A percentile compares a stretch with the other conserved stretches of the same genome.
Evolutionary conservation across 495 filamentous ascomycete genomes (phyloP).

Genomic region (Aspergillus sclerotioniger): DNA sequence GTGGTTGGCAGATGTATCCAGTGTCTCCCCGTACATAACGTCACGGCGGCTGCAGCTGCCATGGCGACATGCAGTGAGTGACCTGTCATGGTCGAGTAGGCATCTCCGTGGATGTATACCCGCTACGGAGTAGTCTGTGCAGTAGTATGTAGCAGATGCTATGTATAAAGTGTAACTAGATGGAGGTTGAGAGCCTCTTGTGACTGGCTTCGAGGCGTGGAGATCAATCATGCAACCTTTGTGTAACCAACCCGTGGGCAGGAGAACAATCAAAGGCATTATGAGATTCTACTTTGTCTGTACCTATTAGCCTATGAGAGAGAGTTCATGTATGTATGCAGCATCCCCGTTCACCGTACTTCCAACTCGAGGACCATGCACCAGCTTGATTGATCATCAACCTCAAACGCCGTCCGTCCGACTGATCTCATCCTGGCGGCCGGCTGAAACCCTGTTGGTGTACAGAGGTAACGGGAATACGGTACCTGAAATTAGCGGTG

Average conservation of each 20-base stretch:
- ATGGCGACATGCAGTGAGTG: neutral
- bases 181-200: neutral
- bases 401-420: neutral
- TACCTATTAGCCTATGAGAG: too few species aligned
- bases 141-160: too few species aligned
- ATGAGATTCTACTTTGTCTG: too few species aligned
- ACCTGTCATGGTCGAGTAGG: neutral
- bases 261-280: neutral
- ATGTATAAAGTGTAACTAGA: too few species aligned
- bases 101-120: neutral
- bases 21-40: neutral
- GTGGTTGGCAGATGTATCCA: neutral
- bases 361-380: neutral
- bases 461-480: too few species aligned
- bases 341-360: neutral
- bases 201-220: neutral
- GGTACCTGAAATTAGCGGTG: too few species aligned
- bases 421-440: constrained; percentile 6
- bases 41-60: neutral
- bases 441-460: neutral
- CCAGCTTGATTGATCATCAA: neutral
- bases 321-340: too few species aligned
- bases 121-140: neutral
- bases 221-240: neutral
- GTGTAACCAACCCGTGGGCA: neutral